Base-by-base conservation (phyloP, 1,284 basidiomycete genomes). In the Papiliotrema flavescens region DNA sequence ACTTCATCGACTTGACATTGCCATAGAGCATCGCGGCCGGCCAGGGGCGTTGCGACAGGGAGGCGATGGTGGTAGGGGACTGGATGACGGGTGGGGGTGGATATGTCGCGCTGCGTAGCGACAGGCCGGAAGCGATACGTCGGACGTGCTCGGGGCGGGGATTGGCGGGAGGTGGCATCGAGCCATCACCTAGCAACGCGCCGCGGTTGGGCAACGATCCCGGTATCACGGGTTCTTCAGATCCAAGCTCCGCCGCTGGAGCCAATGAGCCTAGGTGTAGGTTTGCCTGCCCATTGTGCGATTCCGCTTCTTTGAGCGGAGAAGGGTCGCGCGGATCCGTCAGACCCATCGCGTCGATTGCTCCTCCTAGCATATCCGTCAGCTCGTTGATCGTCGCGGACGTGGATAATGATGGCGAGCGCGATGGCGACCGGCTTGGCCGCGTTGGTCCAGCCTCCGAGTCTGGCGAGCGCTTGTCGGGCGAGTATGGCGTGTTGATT, bases 11-110 rank as follows among this genome's bases (percentile, higher is more conserved):
- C 53, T 82, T 75, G 13, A 95, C 80, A 66, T 93, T 88, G 20
- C 81, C 79, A 63, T 82, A 89, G 58, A 82, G 80, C 84, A 93
- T 85, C 5, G 89, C 87, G 22, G 84, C 76, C 0, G 90, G 89
- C 75, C 84, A 84, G 5, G 77, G 81, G 76, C 63, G 75, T 78
- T 41, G 80, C 79, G 66, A 22, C 17, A 58, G 79, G 17, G 34
- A 37, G 7, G 47, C 28, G 47, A 43, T 37, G 26, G 76, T 75
- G 5, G 74, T 74, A 35, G 69, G 64, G 41, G 66, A 50, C 56
- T 60, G 37, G 54, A 55, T 5, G 57, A 26, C 39, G 42, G 32
- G 34, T 47, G 36, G 3, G 44, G 40, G 20, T 11, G 47, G 24
- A 13, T 51, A 41, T 3, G 35, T 41, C 2, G 22, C 42, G 39